A percentile compares a stretch with the other conserved stretches of the same genome.
Evolutionary conservation across 805 yeast species (phyloP).

Genomic region (Nakazawaea siamensis): DNA sequence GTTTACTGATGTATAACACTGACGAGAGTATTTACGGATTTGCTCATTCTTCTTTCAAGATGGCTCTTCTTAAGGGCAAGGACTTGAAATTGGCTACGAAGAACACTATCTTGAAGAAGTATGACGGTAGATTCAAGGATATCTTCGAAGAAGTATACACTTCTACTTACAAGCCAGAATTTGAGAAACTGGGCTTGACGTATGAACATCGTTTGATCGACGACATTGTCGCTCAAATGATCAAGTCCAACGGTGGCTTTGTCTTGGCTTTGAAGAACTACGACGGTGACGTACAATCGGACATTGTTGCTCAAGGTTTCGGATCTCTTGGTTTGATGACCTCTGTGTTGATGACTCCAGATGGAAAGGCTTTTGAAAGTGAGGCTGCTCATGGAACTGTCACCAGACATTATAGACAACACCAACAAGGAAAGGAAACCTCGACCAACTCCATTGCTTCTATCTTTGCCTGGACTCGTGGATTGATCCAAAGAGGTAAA

Average conservation of each 20-base stretch:
- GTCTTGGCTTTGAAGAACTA: constrained; percentile 77
- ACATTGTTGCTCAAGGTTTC: constrained; percentile 81
- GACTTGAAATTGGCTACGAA: constrained; percentile 68
- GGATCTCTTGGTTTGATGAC: constrained; percentile 84
- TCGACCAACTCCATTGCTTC: constrained; percentile 83
- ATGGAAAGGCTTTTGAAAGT: constrained; percentile 78
- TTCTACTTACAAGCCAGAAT: constrained; percentile 42
- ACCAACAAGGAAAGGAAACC: constrained; percentile 75
- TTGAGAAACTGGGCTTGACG: constrained; percentile 54
- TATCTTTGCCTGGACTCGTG: constrained; percentile 84
- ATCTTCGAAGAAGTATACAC: constrained; percentile 66
- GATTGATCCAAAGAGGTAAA: constrained; percentile 73
- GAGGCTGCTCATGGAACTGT: constrained; percentile 90
- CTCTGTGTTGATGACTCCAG: constrained; percentile 74
- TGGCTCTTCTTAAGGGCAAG: constrained; percentile 57
- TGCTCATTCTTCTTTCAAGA: constrained; percentile 72
- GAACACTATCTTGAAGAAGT: constrained; percentile 74
- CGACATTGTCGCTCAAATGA: constrained; percentile 87
- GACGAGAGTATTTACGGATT: constrained; percentile 70
- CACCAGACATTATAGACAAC: constrained; percentile 78
- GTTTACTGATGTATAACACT: constrained; percentile 77
- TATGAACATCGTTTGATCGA: constrained; percentile 80
- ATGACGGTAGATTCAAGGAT: constrained; percentile 79
- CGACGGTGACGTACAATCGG: constrained; percentile 83
- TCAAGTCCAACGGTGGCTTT: constrained; percentile 77